Percentiles rank a stretch among this genome's conserved stretches.
Conservation (phyloP, 225 moss, liverwort and hornwort genomes). For the Sphagnum tenellum region DNA sequence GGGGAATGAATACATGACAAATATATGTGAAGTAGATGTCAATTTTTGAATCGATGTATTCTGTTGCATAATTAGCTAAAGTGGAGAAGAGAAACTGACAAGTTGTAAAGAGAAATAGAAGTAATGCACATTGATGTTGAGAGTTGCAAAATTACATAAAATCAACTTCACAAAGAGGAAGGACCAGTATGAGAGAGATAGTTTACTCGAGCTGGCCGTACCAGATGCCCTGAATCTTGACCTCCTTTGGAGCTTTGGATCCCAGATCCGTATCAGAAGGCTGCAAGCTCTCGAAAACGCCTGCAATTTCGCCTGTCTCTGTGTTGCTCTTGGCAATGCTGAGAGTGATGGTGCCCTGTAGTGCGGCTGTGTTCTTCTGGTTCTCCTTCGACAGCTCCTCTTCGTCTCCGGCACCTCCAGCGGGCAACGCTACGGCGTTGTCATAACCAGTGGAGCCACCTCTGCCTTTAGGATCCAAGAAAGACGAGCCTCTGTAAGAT, state of each 20-base stretch:
- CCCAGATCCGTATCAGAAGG: constrained; percentile 85
- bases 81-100: no score
- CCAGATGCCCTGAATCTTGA: constrained; percentile 76
- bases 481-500: constrained; percentile 77
- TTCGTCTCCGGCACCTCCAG: constrained; percentile 68
- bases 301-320: constrained; percentile 50
- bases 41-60: no score
- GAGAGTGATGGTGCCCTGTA: constrained; percentile 54
- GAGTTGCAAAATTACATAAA: no score
- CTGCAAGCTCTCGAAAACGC: constrained; percentile 71
- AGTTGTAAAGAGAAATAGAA: no score
- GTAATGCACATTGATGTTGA: no score
- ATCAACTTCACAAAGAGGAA: no score
- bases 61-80: no score
- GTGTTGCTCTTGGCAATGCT: constrained; percentile 46
- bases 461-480: constrained; percentile 88
- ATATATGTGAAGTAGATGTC: no score
- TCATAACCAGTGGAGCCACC: constrained; percentile 86
- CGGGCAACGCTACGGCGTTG: constrained; percentile 64
- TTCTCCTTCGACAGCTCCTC: constrained; percentile 80
- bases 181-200: no score
- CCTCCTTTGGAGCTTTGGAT: constrained; percentile 79
- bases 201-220: constrained; percentile 62
- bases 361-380: constrained; percentile 53
- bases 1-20: no score